These are phyloP conservation scores for Litchi chinensis DNA, from an alignment of 345 rosid species.

Conservation along the genomic window DNA sequence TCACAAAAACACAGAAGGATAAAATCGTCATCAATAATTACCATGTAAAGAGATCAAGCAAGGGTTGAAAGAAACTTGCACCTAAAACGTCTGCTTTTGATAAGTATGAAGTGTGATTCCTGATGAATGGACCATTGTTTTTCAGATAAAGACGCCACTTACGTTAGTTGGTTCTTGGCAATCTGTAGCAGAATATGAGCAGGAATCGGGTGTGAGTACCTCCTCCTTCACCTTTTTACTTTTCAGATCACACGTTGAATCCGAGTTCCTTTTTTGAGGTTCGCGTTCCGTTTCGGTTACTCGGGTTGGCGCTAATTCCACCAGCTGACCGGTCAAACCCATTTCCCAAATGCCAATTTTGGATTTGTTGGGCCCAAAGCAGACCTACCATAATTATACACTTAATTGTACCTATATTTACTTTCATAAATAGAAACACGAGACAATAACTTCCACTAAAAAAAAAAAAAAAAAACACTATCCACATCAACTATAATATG, in stretches of 20 bases:
- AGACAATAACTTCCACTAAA: too few species aligned
- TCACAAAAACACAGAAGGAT: background rate
- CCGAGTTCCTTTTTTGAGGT: background rate
- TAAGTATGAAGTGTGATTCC: background rate
- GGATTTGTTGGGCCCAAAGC: background rate
- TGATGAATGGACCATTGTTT: background rate
- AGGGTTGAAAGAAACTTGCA: background rate
- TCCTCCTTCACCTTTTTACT: background rate
- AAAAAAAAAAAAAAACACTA: too few species aligned
- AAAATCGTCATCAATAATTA: background rate
- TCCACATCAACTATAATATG: too few species aligned
- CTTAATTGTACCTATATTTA: too few species aligned
- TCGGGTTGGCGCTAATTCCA: conserved; percentile 9
- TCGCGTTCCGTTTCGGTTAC: background rate
- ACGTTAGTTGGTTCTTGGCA: background rate
- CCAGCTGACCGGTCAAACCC: background rate
- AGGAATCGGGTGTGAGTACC: conserved; percentile 19
- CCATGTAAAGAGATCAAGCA: background rate
- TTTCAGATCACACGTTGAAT: background rate
- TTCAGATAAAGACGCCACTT: background rate
- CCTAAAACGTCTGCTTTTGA: conserved; percentile 6
- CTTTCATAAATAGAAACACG: too few species aligned
- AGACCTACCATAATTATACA: background rate
- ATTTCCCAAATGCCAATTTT: background rate
- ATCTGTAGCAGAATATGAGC: background rate